A percentile compares a stretch with the other conserved stretches of the same genome.
phyloP scores from a whole-genome alignment of 352 stramenopile species.

The Plasmopara muralis region DNA sequence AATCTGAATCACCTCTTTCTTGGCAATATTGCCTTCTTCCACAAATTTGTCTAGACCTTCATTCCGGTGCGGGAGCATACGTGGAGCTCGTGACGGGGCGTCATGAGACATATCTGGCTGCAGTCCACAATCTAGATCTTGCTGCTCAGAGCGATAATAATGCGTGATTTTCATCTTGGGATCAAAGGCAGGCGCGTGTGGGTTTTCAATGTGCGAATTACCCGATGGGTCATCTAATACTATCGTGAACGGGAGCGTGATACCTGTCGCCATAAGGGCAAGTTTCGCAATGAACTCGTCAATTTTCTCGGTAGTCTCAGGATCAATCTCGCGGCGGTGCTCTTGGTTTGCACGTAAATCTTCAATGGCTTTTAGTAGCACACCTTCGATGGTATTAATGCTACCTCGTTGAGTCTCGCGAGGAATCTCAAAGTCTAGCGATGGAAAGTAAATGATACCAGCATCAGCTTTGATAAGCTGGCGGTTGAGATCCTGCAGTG shows the following conservation, averaged over 20 bases:
- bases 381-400: conserved; percentile 86
- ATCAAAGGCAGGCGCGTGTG: conserved; percentile 66
- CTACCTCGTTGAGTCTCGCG: conserved; percentile 73
- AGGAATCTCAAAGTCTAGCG: conserved; percentile 90
- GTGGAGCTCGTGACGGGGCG: conserved; percentile 33
- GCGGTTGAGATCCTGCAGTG: conserved; percentile 71
- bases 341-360: conserved; percentile 71
- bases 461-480: conserved; percentile 89
- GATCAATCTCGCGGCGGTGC: conserved; percentile 73
- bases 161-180: conserved; percentile 54
- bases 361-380: conserved; percentile 60
- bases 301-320: conserved; percentile 63
- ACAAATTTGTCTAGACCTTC: conserved; percentile 66
- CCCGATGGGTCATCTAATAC: conserved; percentile 83
- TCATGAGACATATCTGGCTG: conserved; percentile 63
- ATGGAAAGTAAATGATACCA: conserved; percentile 62
- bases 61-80: conserved; percentile 50
- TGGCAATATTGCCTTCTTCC: conserved; percentile 50
- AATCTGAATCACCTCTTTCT: conserved; percentile 84
- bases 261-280: conserved; percentile 51
- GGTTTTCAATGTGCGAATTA: conserved; percentile 91
- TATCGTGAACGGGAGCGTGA: conserved; percentile 75
- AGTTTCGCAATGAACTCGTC: conserved; percentile 79
- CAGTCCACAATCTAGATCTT: conserved; percentile 67
- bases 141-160: conserved; percentile 72